phyloP scores from a whole-genome alignment of 352 stramenopile genomes.

The Peronosclerospora sorghi region DNA sequence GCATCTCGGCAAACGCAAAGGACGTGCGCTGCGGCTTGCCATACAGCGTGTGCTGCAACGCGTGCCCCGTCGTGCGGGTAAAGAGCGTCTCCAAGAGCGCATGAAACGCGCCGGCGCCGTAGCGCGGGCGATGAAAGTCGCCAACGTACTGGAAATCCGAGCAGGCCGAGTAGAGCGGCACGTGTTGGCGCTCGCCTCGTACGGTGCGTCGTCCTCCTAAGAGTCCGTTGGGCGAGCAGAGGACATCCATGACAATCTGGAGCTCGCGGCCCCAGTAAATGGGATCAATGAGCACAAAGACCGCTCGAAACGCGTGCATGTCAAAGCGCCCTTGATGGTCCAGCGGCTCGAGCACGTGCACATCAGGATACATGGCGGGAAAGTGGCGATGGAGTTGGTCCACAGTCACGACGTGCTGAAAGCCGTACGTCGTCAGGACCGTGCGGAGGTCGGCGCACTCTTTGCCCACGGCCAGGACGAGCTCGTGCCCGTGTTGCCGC shows the following conservation, averaged over 20 bases:
- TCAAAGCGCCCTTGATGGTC: constrained; percentile 42
- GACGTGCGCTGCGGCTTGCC: constrained; percentile 72
- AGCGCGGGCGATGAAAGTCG: constrained; percentile 74
- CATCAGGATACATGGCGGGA: constrained; percentile 71
- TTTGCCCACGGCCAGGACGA: constrained; percentile 74
- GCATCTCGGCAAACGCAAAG: constrained; percentile 61
- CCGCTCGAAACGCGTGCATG: constrained; percentile 36
- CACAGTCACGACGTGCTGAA: constrained; percentile 74
- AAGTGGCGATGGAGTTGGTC: constrained; percentile 69
- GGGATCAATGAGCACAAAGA: constrained; percentile 72
- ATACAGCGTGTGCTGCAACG: constrained; percentile 61
- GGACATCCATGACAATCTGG: constrained; percentile 65
- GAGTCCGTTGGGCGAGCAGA: constrained; percentile 45
- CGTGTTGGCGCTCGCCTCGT: constrained; percentile 36
- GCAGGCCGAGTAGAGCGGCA: constrained; percentile 78
- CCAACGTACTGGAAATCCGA: constrained; percentile 84
- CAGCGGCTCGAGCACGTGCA: constrained; percentile 34
- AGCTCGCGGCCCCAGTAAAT: constrained; percentile 72
- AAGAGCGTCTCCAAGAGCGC: constrained; percentile 73
- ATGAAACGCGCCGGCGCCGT: constrained; percentile 71
- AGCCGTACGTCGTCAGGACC: constrained; percentile 72
- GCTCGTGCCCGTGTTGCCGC: constrained; percentile 50
- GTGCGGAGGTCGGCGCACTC: constrained; percentile 47
- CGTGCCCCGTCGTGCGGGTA: constrained; percentile 66
- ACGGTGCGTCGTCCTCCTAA: constrained; percentile 29